Conservation (phyloP, 1,284 basidiomycete species). For the Melampsora americana region DNA sequence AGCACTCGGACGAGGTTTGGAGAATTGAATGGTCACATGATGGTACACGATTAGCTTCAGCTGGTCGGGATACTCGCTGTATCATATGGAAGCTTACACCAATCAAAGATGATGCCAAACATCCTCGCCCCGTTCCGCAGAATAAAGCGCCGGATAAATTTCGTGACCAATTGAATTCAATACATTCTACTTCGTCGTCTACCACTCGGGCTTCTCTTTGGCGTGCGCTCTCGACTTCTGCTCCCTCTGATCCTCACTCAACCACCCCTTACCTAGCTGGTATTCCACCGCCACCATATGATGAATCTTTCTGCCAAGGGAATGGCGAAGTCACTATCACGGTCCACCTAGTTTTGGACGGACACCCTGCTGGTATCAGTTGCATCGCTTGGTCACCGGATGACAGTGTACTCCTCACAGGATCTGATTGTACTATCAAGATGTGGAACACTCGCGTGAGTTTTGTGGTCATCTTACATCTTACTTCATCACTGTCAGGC, state of each 20-base stretch:
- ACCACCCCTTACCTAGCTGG: conserved; percentile 20
- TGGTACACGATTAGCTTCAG: conserved; percentile 78
- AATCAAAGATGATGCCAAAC: conserved; percentile 52
- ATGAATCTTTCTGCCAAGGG: conserved; percentile 55
- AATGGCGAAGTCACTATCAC: conserved; percentile 63
- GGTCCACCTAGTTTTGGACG: conserved; percentile 63
- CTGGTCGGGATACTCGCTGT: conserved; percentile 77
- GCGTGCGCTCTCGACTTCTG: neutral
- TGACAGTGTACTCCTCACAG: conserved; percentile 74
- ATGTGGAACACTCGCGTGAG: conserved; percentile 80
- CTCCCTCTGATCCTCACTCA: neutral
- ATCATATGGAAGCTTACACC: conserved; percentile 85
- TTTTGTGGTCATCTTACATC: conserved; percentile 27
- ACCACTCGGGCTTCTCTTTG: neutral
- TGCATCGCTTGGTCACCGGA: conserved; percentile 86
- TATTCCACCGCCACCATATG: conserved; percentile 6
- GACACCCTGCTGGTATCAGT: conserved; percentile 73
- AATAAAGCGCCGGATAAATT: neutral
- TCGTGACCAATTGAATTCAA: neutral
- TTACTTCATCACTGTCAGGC: conserved; percentile 20
- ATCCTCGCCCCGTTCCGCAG: neutral
- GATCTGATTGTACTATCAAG: conserved; percentile 72
- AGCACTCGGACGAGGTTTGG: conserved; percentile 93
- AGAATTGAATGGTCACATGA: conserved; percentile 89
- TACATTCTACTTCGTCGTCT: neutral